Base-by-base conservation (phyloP, 108 stramenopile species). In the Epithemia pelagica region DNA sequence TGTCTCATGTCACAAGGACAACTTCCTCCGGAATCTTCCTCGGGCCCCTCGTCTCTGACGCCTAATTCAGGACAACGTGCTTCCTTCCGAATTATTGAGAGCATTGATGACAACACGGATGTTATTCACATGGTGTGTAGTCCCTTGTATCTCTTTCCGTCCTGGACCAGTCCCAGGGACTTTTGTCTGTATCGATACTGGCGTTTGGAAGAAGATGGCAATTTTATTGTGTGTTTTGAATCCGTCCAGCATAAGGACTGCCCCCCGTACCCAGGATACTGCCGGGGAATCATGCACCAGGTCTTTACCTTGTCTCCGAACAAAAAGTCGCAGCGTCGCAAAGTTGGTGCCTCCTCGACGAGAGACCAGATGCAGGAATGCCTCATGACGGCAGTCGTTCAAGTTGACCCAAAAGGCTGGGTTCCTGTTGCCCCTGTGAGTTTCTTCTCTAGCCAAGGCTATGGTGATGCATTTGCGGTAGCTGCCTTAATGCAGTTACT, bases 351-450 rank as follows among this genome's bases (percentile, higher is more conserved):
- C 32, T 5, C 20, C 30, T 23, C 30, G 29, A 66, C 61, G 21
- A 46, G 37, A 46, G 37, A 46, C 15, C 37, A 46, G 15, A 15
- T 46, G 37, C 65, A 74, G 24, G 93, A 95, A 79, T 95, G 93
- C 74, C 69, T 97, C 32, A 56, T 97, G 32, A 89, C 88, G 51
- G 75, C 84, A 24, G 81, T 89, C 3, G 90, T 91, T 20, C 95
- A 97, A 77, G 86, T 95, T 0, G 90, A 95, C 59, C 96, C 96
- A 10, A 67, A 80, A 59, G 96, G 96, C 25, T 97, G 96, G 96
- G 73, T 97, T 10, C 94, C 92, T 30, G 76, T 73, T 7, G 56
- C 51, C 10, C 77, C 73, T 3, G 37, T 82, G 5, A 66, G 79
- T 5, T 75, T 79, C 53, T 57, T 85, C 28, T 77, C 82, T 0